Evolutionary conservation across 2,329 filamentous ascomycete genomes (phyloP).

Genomic region (Fusarium nurragi): DNA sequence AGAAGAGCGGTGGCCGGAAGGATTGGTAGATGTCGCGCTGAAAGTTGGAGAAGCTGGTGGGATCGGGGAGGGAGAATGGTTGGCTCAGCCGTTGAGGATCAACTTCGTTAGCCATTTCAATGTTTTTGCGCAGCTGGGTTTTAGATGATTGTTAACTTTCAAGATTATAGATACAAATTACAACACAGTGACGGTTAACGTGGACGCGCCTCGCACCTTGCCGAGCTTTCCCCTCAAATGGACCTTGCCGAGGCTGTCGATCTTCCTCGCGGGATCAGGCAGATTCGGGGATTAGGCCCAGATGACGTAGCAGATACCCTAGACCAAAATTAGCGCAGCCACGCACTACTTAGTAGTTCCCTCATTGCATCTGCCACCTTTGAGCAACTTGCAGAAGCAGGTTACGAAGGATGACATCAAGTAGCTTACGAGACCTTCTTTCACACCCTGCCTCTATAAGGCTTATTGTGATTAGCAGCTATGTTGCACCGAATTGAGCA

Average conservation of each 20-base stretch:
- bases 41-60: constrained; percentile 31
- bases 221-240: constrained; percentile 1
- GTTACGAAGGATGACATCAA: too few relatives aligned
- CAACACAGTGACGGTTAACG: rapidly evolving
- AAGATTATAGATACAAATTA: background rate
- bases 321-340: too few relatives aligned
- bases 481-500: too few relatives aligned
- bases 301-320: too few relatives aligned
- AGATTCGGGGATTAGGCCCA: too few relatives aligned
- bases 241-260: constrained; percentile 11
- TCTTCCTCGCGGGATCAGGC: background rate
- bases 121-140: rapidly evolving
- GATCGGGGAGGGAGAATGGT: constrained; percentile 25
- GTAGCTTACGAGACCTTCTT: too few relatives aligned
- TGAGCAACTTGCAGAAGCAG: too few relatives aligned
- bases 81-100: constrained; percentile 16
- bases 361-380: too few relatives aligned
- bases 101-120: constrained; percentile 3
- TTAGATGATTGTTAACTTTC: background rate
- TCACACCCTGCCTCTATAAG: too few relatives aligned
- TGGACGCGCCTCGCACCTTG: background rate
- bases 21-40: constrained; percentile 41
- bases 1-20: constrained; percentile 33
- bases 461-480: too few relatives aligned
- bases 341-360: too few relatives aligned